A percentile compares a stretch with the other conserved stretches of the same genome.
Evolutionary conservation across 2,329 filamentous ascomycete genomes (phyloP).

Genomic region (Diaporthe helianthi): DNA sequence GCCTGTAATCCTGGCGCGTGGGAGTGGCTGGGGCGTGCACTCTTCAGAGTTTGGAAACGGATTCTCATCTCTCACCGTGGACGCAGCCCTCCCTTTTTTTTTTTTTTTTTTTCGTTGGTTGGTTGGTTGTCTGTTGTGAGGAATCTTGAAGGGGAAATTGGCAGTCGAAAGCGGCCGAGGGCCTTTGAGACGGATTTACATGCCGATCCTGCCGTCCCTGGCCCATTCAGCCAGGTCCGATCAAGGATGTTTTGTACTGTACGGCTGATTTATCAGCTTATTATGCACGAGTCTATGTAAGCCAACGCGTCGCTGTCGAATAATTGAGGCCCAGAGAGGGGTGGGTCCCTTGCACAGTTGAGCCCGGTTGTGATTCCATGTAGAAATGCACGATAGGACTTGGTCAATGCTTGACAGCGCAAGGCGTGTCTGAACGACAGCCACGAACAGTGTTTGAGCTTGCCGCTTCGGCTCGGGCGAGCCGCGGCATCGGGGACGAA

Average conservation of each 20-base stretch:
- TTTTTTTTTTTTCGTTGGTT: background rate
- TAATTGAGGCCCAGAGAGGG: background rate
- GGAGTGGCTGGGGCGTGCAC: constrained; percentile 1
- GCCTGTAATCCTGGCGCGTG: background rate
- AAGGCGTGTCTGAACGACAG: background rate
- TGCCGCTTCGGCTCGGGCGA: constrained; percentile 23
- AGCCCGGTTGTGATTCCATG: background rate
- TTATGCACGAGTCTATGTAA: constrained; percentile 20
- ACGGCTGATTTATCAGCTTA: constrained; percentile 26
- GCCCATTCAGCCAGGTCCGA: constrained; percentile 24
- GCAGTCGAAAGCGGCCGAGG: constrained; percentile 12
- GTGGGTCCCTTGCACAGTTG: background rate
- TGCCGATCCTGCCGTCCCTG: constrained; percentile 31
- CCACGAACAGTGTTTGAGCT: background rate
- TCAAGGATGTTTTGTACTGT: constrained; percentile 15
- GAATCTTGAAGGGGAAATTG: constrained; percentile 12
- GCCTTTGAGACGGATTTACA: constrained; percentile 25
- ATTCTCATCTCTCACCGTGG: background rate
- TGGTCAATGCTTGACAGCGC: background rate
- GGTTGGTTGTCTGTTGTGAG: background rate
- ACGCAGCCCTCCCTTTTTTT: background rate
- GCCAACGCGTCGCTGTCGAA: background rate
- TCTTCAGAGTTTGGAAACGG: background rate
- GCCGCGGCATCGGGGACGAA: constrained; percentile 19
- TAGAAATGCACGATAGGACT: background rate